A percentile compares a stretch with the other conserved stretches of the same genome.
These are phyloP conservation scores for Abortiporus biennis DNA, from an alignment of 1,284 basidiomycete species.

Conservation along the genomic window DNA sequence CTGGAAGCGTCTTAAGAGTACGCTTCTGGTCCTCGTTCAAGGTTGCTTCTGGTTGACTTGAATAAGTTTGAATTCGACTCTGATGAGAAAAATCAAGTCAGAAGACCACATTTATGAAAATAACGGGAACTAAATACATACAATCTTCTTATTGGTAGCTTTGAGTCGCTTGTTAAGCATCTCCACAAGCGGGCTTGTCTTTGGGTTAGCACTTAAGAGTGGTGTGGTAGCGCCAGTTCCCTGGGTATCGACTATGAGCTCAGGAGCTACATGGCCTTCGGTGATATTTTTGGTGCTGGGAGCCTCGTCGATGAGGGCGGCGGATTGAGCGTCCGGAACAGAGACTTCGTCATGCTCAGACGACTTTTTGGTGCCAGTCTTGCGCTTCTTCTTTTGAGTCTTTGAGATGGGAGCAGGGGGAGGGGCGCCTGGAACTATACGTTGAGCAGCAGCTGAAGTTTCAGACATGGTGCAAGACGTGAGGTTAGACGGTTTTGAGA, in stretches of 20 bases:
- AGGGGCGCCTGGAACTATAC: conserved; percentile 70
- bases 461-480: conserved; percentile 39
- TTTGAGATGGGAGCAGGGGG: conserved; percentile 52
- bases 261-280: conserved; percentile 42
- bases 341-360: conserved; percentile 16
- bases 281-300: conserved; percentile 42
- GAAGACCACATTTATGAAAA: conserved; percentile 1
- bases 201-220: conserved; percentile 38
- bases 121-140: conserved; percentile 33
- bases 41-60: conserved; percentile 55
- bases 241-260: conserved; percentile 39
- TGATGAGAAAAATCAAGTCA: conserved; percentile 26
- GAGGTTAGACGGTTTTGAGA: not conserved
- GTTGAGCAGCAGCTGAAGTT: conserved; percentile 30
- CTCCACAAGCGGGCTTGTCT: conserved; percentile 67
- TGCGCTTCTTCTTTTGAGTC: conserved; percentile 66
- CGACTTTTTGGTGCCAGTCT: conserved; percentile 27
- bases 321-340: conserved; percentile 41
- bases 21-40: conserved; percentile 83
- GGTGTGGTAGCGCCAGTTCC: conserved; percentile 25
- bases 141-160: conserved; percentile 77
- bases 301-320: conserved; percentile 43
- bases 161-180: conserved; percentile 74
- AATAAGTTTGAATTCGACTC: conserved; percentile 70
- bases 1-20: conserved; percentile 61